Conservation (phyloP, 2,329 filamentous ascomycete species). For the Chaetomium globosum region DNA sequence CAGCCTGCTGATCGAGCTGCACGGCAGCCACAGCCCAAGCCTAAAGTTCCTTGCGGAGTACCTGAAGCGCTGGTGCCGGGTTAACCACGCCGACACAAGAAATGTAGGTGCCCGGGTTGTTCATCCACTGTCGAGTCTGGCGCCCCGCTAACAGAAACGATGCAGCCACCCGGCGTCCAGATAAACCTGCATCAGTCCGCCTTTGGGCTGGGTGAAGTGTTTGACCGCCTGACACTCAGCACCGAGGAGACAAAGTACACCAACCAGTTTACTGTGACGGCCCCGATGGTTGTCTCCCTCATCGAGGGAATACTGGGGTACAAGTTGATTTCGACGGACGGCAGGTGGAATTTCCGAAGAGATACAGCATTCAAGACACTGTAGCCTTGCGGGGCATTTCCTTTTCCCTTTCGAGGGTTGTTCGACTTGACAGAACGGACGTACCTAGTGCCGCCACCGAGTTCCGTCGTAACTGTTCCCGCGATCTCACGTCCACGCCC, state of each 20-base stretch:
- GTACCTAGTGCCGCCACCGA: conserved; percentile 34
- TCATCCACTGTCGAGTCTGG: not conserved
- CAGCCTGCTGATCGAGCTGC: conserved; percentile 45
- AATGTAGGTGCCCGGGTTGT: conserved; percentile 35
- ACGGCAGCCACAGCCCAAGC: conserved; percentile 53
- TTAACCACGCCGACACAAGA: conserved; percentile 45
- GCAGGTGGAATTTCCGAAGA: conserved; percentile 40
- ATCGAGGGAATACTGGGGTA: conserved; percentile 55
- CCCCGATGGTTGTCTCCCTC: conserved; percentile 50
- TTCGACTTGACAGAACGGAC: conserved; percentile 27
- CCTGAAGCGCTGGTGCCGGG: conserved; percentile 51
- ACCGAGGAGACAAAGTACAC: conserved; percentile 41
- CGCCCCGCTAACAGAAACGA: not conserved
- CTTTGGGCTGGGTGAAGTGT: conserved; percentile 49
- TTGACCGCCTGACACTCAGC: conserved; percentile 49
- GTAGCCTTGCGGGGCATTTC: not conserved
- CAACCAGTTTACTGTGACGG: conserved; percentile 43
- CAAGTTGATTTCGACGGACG: conserved; percentile 37
- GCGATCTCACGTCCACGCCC: conserved; percentile 23
- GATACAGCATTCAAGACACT: conserved; percentile 41
- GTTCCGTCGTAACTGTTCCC: conserved; percentile 33
- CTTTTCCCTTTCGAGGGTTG: conserved; percentile 29
- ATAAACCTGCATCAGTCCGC: conserved; percentile 49
- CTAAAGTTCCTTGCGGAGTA: conserved; percentile 51
- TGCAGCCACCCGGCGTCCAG: conserved; percentile 48